These are phyloP conservation scores for Colletotrichum lentis DNA, from an alignment of 2,329 filamentous ascomycete species.

Conservation along the genomic window DNA sequence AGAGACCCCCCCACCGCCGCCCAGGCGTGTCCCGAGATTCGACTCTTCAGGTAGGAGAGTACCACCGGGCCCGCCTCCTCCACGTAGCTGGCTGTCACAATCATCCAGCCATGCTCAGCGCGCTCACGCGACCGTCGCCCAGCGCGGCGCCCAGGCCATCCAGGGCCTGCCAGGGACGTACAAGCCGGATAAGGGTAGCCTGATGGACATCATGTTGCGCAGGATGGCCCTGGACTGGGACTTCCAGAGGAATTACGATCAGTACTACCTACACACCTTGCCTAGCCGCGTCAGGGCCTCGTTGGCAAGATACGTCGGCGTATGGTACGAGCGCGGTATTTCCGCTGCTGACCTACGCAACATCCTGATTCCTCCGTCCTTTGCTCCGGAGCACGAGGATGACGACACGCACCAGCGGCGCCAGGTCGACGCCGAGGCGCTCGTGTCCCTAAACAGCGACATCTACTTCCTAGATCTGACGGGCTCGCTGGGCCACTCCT, in stretches of 20 bases:
- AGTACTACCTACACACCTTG: constrained; percentile 64
- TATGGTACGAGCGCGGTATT: constrained; percentile 56
- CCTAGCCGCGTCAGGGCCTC: constrained; percentile 62
- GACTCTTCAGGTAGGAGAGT: constrained; percentile 59
- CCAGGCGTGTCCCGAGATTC: constrained; percentile 55
- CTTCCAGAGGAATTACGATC: constrained; percentile 63
- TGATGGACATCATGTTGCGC: constrained; percentile 62
- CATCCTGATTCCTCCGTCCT: constrained; percentile 49
- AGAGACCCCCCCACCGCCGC: constrained; percentile 61
- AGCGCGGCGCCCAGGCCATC: constrained; percentile 17
- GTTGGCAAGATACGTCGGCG: constrained; percentile 60
- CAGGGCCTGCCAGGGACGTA: constrained; percentile 55
- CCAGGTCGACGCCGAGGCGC: constrained; percentile 41
- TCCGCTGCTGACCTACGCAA: constrained; percentile 59
- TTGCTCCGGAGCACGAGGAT: constrained; percentile 41
- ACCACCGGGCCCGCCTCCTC: constrained; percentile 67
- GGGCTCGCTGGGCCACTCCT: constrained; percentile 58
- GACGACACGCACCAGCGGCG: constrained; percentile 27
- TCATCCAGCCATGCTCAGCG: constrained; percentile 40
- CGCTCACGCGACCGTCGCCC: constrained; percentile 24
- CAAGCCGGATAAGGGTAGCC: constrained; percentile 55
- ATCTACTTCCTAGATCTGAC: constrained; percentile 64
- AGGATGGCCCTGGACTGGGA: constrained; percentile 64
- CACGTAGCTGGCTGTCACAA: constrained; percentile 62
- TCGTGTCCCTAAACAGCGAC: constrained; percentile 52